Evolutionary conservation across 2,329 filamentous ascomycete species (phyloP).

Genomic region (Stagonosporopsis tanaceti): DNA sequence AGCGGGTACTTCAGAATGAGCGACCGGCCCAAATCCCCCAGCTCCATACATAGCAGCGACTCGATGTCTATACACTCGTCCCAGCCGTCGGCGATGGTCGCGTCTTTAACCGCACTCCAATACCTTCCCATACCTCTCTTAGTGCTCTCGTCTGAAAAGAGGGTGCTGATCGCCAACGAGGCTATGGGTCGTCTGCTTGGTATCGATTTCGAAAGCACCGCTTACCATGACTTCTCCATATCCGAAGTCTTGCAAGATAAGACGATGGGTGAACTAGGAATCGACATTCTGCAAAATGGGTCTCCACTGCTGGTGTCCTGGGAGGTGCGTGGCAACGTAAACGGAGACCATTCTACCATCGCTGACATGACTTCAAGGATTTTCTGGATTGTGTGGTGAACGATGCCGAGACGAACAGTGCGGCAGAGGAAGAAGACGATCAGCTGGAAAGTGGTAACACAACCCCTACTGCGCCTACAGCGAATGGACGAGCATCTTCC

Average conservation of each 20-base stretch:
- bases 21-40: conserved; percentile 35
- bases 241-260: conserved; percentile 71
- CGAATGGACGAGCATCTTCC: conserved; percentile 14
- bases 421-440: conserved; percentile 24
- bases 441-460: conserved; percentile 35
- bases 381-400: conserved; percentile 56
- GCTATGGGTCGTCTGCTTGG: conserved; percentile 75
- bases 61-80: conserved; percentile 41
- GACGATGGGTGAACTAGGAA: conserved; percentile 72
- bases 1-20: conserved; percentile 42
- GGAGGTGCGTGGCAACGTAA: conserved; percentile 50
- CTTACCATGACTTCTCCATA: conserved; percentile 54
- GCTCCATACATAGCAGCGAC: conserved; percentile 42
- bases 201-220: conserved; percentile 57
- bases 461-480: conserved; percentile 37
- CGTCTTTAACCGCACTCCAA: conserved; percentile 65
- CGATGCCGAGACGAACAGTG: conserved; percentile 37
- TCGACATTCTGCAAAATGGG: conserved; percentile 77
- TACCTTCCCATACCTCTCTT: conserved; percentile 77
- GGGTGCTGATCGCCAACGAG: conserved; percentile 76
- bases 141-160: conserved; percentile 73
- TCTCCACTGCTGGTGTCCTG: conserved; percentile 60
- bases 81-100: conserved; percentile 40
- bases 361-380: conserved; percentile 37
- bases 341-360: neutral